Evolutionary conservation across 306 rosid species (phyloP).

Genomic region (Rosa lucieae): DNA sequence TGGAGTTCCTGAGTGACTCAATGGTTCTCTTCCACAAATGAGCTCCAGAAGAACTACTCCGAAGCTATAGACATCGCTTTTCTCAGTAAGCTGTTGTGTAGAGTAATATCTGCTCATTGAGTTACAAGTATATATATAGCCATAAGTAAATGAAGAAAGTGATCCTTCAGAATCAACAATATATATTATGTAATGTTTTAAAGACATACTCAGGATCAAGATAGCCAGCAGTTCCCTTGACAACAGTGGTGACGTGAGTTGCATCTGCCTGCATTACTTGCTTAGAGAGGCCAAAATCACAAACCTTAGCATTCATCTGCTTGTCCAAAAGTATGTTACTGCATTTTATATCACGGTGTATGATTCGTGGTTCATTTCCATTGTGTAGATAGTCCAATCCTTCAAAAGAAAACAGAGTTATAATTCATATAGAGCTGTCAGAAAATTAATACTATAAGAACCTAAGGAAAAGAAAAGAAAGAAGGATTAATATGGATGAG

Average conservation of each 20-base stretch:
- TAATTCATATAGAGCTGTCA: neutral
- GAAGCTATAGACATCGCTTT: conserved; percentile 88
- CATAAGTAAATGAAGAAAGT: neutral
- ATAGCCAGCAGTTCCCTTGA: conserved; percentile 95
- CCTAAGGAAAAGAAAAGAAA: neutral
- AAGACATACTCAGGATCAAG: conserved; percentile 90
- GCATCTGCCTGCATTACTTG: conserved; percentile 73
- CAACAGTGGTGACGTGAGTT: conserved; percentile 90
- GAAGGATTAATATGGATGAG: neutral
- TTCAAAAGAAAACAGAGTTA: conserved; percentile 28
- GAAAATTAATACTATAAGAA: neutral
- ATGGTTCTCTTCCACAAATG: conserved; percentile 92
- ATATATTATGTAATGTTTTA: neutral
- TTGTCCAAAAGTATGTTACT: conserved; percentile 81
- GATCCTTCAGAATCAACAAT: neutral
- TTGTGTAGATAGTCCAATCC: conserved; percentile 95
- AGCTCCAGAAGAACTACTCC: conserved; percentile 94
- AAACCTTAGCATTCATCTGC: conserved; percentile 89
- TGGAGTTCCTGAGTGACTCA: conserved; percentile 79
- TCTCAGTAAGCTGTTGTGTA: conserved; percentile 87
- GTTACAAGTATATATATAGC: neutral
- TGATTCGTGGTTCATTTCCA: conserved; percentile 87
- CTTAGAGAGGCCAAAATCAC: conserved; percentile 94
- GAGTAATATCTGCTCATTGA: conserved; percentile 62
- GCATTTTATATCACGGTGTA: conserved; percentile 93